Percentiles rank a stretch among this genome's conserved stretches.
These are phyloP conservation scores for Dactylella cylindrospora DNA, from an alignment of 2,329 filamentous ascomycete species.

Conservation along the genomic window DNA sequence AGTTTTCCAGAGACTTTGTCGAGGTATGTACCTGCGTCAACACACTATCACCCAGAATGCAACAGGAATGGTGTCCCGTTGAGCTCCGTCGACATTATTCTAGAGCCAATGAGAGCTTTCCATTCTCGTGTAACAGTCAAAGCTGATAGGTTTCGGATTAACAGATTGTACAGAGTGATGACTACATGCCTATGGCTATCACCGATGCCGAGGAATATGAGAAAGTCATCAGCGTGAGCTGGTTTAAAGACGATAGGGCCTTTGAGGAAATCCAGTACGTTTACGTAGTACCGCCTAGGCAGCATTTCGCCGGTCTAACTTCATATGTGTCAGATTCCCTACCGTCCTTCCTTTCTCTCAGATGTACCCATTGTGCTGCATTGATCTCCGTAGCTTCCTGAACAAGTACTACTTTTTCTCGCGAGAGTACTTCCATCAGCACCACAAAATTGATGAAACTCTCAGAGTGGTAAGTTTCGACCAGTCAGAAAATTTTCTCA, in stretches of 20 bases:
- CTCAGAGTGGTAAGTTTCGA: slow-evolving; percentile 58
- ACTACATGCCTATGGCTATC: slow-evolving; percentile 99
- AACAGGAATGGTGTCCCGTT: slow-evolving; percentile 22
- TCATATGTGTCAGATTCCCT: slow-evolving; percentile 67
- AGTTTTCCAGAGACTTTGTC: slow-evolving; percentile 94
- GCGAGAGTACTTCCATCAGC: slow-evolving; percentile 91
- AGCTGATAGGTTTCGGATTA: slow-evolving; percentile 24
- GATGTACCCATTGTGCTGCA: slow-evolving; percentile 98
- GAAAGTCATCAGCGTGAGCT: slow-evolving; percentile 92
- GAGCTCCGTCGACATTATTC: slow-evolving; percentile 21
- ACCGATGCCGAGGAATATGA: slow-evolving; percentile 87
- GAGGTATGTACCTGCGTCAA: slow-evolving; percentile 60
- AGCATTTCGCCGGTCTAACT: too few relatives aligned
- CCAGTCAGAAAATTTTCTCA: slow-evolving; percentile 58
- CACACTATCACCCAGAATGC: slow-evolving; percentile 5
- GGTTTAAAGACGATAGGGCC: slow-evolving; percentile 84
- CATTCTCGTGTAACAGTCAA: slow-evolving; percentile 27
- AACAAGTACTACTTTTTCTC: slow-evolving; percentile 99
- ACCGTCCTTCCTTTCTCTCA: slow-evolving; percentile 96
- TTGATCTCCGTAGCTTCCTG: slow-evolving; percentile 94
- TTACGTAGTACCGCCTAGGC: slow-evolving; percentile 1
- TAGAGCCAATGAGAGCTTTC: slow-evolving; percentile 10
- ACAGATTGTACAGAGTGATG: slow-evolving; percentile 77
- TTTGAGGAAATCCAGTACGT: slow-evolving; percentile 72
- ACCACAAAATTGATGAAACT: slow-evolving; percentile 85